phyloP scores from a whole-genome alignment of 805 yeast genomes.

The Candida palmyrensis region DNA sequence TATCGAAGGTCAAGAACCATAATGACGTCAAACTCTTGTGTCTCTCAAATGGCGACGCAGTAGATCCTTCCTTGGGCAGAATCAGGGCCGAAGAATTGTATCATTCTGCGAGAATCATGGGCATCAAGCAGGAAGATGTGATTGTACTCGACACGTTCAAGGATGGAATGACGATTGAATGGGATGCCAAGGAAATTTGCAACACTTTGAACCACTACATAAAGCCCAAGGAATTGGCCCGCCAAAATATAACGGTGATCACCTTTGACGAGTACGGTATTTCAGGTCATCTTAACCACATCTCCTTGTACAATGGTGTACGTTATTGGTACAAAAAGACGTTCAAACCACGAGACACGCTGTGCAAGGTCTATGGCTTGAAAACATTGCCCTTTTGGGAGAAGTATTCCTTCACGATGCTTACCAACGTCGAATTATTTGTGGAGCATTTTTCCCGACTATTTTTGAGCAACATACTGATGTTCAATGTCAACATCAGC shows the following conservation, averaged over 20 bases:
- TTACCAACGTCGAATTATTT: slow-evolving; percentile 38
- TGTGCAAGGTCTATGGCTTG: slow-evolving; percentile 18
- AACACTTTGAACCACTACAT: slow-evolving; percentile 27
- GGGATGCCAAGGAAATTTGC: slow-evolving; percentile 51
- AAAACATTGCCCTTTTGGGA: slow-evolving; percentile 34
- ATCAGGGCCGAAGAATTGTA: slow-evolving; percentile 57
- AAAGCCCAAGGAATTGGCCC: slow-evolving; percentile 9
- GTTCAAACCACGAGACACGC: not conserved
- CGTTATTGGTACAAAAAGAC: slow-evolving; percentile 22
- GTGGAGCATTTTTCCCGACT: slow-evolving; percentile 31
- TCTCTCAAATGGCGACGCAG: slow-evolving; percentile 66
- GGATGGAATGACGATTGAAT: slow-evolving; percentile 65
- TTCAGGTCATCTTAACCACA: slow-evolving; percentile 86
- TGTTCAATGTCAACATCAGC: slow-evolving; percentile 32
- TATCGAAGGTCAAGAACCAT: slow-evolving; percentile 39
- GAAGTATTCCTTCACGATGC: slow-evolving; percentile 46
- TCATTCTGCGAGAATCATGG: slow-evolving; percentile 50
- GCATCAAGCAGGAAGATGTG: slow-evolving; percentile 39
- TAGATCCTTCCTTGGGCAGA: slow-evolving; percentile 64
- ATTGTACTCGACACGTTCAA: slow-evolving; percentile 38
- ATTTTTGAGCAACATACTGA: slow-evolving; percentile 23
- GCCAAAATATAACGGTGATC: slow-evolving; percentile 38
- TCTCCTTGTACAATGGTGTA: slow-evolving; percentile 52
- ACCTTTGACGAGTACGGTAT: slow-evolving; percentile 85
- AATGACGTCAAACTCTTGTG: slow-evolving; percentile 60